These are phyloP conservation scores for Pyrenophora tritici-repentis DNA, from an alignment of 2,329 filamentous ascomycete genomes.

Conservation along the genomic window DNA sequence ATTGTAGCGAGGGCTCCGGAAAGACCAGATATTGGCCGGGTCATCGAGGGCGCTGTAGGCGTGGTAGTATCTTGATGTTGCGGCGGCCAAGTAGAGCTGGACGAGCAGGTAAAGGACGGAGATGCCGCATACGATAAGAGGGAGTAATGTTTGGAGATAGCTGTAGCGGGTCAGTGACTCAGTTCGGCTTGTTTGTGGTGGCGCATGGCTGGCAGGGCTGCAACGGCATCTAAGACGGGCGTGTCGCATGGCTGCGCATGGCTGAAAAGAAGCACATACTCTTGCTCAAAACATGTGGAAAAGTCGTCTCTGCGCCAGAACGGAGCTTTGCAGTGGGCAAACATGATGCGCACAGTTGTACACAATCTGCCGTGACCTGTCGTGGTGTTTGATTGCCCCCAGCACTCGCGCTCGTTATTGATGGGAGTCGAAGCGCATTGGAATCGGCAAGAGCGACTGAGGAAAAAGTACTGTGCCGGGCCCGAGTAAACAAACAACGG, in stretches of 20 bases:
- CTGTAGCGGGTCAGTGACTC: slow-evolving; percentile 50
- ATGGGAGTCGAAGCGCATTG: slow-evolving; percentile 21
- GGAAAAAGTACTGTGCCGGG: slow-evolving; percentile 1
- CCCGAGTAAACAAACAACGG: slow-evolving; percentile 4
- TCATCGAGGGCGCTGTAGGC: slow-evolving; percentile 64
- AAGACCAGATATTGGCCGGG: slow-evolving; percentile 48
- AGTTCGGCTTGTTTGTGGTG: slow-evolving; percentile 1
- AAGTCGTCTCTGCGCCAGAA: slow-evolving; percentile 67
- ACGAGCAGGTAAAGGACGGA: slow-evolving; percentile 71
- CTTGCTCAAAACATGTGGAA: slow-evolving; percentile 65
- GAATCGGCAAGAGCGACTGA: slow-evolving; percentile 6
- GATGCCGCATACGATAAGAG: slow-evolving; percentile 69
- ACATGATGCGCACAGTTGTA: slow-evolving; percentile 49
- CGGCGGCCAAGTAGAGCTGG: slow-evolving; percentile 61
- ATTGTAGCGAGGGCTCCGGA: slow-evolving; percentile 35
- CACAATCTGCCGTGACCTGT: slow-evolving; percentile 13
- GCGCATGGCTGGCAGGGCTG: slow-evolving; percentile 1
- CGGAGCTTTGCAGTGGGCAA: slow-evolving; percentile 61
- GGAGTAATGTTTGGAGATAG: slow-evolving; percentile 80
- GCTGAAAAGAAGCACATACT: slow-evolving; percentile 58
- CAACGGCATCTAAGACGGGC: slow-evolving; percentile 2
- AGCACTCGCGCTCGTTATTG: slow-evolving; percentile 26
- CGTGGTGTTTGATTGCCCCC: slow-evolving; percentile 17
- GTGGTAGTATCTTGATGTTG: slow-evolving; percentile 55
- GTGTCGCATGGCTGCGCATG: not conserved